These are phyloP conservation scores for Melanomma pulvis-pyrius DNA, from an alignment of 495 filamentous ascomycete genomes.

Conservation along the genomic window DNA sequence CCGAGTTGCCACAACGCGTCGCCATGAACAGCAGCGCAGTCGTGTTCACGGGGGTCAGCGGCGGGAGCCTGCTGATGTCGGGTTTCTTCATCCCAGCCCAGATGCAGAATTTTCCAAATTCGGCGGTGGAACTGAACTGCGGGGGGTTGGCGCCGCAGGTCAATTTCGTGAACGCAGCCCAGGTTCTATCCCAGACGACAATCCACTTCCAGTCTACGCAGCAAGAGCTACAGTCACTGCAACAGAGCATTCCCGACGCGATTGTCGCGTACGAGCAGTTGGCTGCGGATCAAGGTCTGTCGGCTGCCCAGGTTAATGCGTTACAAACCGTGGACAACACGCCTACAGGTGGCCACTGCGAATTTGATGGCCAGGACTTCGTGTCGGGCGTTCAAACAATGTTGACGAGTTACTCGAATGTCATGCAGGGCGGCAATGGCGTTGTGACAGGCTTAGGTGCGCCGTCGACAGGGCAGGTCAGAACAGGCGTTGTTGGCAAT, in stretches of 20 bases:
- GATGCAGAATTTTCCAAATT: constrained; percentile 48
- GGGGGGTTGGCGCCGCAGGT: constrained; percentile 54
- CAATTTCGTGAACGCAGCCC: constrained; percentile 40
- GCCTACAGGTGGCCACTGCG: constrained; percentile 54
- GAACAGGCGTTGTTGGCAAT: constrained; percentile 51
- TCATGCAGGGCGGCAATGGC: constrained; percentile 52
- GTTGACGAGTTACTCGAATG: constrained; percentile 49
- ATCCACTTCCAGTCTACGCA: constrained; percentile 57
- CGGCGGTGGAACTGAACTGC: constrained; percentile 53
- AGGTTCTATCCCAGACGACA: constrained; percentile 43
- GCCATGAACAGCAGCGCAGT: constrained; percentile 50
- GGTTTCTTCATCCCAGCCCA: constrained; percentile 56
- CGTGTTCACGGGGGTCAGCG: constrained; percentile 54
- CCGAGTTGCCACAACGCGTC: constrained; percentile 49
- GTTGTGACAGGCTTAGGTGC: constrained; percentile 43
- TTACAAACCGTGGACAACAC: constrained; percentile 56
- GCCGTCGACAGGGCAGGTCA: constrained; percentile 47
- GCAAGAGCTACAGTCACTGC: constrained; percentile 50
- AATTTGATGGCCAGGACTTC: constrained; percentile 54
- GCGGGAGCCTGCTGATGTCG: constrained; percentile 50
- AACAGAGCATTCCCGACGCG: constrained; percentile 51
- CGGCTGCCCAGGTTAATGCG: constrained; percentile 44
- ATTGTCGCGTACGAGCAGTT: constrained; percentile 53
- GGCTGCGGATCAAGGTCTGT: constrained; percentile 45
- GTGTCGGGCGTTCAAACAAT: constrained; percentile 55